Base-by-base conservation (phyloP, 371 early-diverging fungal species). In the Umbelopsis sp. region DNA sequence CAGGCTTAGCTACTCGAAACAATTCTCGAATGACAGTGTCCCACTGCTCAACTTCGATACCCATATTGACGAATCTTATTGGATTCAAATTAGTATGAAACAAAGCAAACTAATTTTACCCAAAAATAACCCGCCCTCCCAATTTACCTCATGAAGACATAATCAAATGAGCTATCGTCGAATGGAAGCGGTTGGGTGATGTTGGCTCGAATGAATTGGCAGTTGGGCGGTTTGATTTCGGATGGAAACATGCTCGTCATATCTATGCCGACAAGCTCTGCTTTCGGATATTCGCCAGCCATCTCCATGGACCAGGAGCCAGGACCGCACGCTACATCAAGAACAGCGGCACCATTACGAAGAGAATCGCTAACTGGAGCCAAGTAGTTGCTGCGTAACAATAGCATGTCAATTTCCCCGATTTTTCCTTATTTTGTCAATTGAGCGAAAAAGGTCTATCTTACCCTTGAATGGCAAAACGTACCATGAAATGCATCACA, bases 271-370 rank as follows among this genome's bases (percentile, higher is more conserved):
- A 84, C 76, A 4, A 86, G 74, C 44, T 77, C 80, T 14, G 87
- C 83, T 62, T 82, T 76, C 4, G 87, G 87, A 52, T 86, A 86
- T 65, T 86, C 84, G 51, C 81, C 79, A 48, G 87, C 85, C 70
- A 86, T 86, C 45, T 85, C 87, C 81, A 81, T 85, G 32, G 84
- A 77, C 88, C 88, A 88, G 4, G 83, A 69, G 1, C 88, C 88
- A 16, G 79, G 75, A 4, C 88, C 88, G 65, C 86, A 86, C 2
- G 86, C 88, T 22, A 86, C 79, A 69, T 84, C 84, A 18, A 84
- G 67, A 3, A 84, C 78, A 12, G 72, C 73, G n/a, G 72, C 80
- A 1, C 83, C 83, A 50, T 80, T 79, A 38, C 84, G 74, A 37
- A 83, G 64, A 6, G 74, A 51, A 46, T 84, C 85, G 53, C 71